Percentiles rank a stretch among this genome's conserved stretches.
These are phyloP conservation scores for Dryas drummondii DNA, from an alignment of 306 rosid species.

Conservation along the genomic window DNA sequence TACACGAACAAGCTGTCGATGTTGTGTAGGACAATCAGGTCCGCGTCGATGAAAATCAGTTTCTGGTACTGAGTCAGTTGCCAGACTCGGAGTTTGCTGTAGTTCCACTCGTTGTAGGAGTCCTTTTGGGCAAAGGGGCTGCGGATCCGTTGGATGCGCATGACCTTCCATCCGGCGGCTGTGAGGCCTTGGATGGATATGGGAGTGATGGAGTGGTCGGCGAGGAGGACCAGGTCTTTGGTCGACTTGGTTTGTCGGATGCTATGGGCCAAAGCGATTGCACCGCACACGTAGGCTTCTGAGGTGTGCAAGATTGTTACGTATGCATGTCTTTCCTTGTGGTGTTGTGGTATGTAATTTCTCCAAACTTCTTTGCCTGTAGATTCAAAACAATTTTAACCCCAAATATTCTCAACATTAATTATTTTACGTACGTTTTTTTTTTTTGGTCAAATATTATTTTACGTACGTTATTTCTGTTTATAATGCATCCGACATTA, in stretches of 20 bases:
- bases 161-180: conserved; percentile 68
- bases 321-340: conserved; percentile 44
- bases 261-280: conserved; percentile 84
- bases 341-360: background rate
- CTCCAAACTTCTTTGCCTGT: conserved; percentile 46
- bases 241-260: conserved; percentile 44
- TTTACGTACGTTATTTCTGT: too few relatives aligned
- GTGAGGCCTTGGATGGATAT: conserved; percentile 41
- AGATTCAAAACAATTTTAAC: background rate
- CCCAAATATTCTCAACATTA: background rate
- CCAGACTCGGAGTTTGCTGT: conserved; percentile 81
- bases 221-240: conserved; percentile 68
- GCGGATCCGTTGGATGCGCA: conserved; percentile 48
- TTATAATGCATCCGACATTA: too few relatives aligned
- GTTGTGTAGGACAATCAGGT: conserved; percentile 45
- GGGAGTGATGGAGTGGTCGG: conserved; percentile 50
- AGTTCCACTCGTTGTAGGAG: conserved; percentile 79
- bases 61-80: conserved; percentile 55
- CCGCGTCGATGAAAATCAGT: conserved; percentile 73
- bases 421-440: too few relatives aligned
- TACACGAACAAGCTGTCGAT: conserved; percentile 41
- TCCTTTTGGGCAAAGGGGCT: conserved; percentile 51
- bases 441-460: too few relatives aligned
- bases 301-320: conserved; percentile 80
- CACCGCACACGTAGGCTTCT: conserved; percentile 85